A percentile compares a stretch with the other conserved stretches of the same genome.
phyloP scores from a whole-genome alignment of 2,329 filamentous ascomycete species.

The Aspergillus caelatus region DNA sequence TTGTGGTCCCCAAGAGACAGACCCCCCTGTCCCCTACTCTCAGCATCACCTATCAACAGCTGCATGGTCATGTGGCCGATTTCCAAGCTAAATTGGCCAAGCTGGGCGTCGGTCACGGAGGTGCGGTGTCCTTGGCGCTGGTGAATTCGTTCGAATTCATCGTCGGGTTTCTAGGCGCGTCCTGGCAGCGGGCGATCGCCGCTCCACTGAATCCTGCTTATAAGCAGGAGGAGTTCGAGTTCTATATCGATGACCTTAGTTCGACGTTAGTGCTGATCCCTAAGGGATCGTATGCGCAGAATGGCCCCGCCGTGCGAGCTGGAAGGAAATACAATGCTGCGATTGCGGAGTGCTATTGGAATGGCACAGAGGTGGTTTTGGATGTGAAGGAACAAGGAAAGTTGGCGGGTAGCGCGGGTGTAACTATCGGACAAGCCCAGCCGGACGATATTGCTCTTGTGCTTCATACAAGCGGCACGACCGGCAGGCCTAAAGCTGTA shows the following conservation, averaged over 20 bases:
- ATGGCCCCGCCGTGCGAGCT: slow-evolving; percentile 73
- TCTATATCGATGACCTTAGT: slow-evolving; percentile 86
- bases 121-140: slow-evolving; percentile 79
- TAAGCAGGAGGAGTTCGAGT: slow-evolving; percentile 88
- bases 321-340: slow-evolving; percentile 78
- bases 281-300: slow-evolving; percentile 65
- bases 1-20: slow-evolving; percentile 72
- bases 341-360: slow-evolving; percentile 86
- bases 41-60: slow-evolving; percentile 69
- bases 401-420: slow-evolving; percentile 56
- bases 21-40: slow-evolving; percentile 62
- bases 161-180: slow-evolving; percentile 79
- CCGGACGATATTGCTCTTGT: slow-evolving; percentile 82
- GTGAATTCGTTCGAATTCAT: slow-evolving; percentile 88
- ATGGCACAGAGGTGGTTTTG: slow-evolving; percentile 69
- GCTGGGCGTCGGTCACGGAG: slow-evolving; percentile 68
- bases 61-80: slow-evolving; percentile 65
- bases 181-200: slow-evolving; percentile 82
- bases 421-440: slow-evolving; percentile 58
- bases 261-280: slow-evolving; percentile 79
- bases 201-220: slow-evolving; percentile 87
- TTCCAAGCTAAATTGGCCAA: slow-evolving; percentile 80
- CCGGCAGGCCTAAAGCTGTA: slow-evolving; percentile 81
- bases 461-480: slow-evolving; percentile 82
- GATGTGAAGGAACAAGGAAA: slow-evolving; percentile 78